These are phyloP conservation scores for Fusarium sp. DNA, from an alignment of 2,329 filamentous ascomycete species.

Conservation along the genomic window DNA sequence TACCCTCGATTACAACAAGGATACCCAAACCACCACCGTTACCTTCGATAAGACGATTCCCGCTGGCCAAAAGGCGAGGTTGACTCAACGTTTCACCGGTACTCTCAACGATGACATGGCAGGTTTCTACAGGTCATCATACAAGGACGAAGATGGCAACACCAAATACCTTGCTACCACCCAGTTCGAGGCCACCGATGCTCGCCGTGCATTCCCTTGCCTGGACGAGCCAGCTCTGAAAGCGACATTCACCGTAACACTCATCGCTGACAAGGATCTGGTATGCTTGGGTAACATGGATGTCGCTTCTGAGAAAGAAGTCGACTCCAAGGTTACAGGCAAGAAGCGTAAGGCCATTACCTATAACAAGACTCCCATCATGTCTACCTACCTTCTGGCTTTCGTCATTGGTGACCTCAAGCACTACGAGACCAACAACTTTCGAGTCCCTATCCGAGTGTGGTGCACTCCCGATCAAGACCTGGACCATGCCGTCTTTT, in stretches of 20 bases:
- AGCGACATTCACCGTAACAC: conserved; percentile 89
- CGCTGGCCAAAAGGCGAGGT: conserved; percentile 79
- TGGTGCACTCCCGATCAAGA: conserved; percentile 91
- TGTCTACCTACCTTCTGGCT: conserved; percentile 96
- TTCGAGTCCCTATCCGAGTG: conserved; percentile 92
- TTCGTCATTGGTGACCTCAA: conserved; percentile 96
- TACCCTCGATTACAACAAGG: conserved; percentile 76
- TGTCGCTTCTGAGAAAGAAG: conserved; percentile 79
- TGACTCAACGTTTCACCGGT: conserved; percentile 72
- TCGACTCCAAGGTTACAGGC: conserved; percentile 69
- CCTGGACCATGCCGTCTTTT: conserved; percentile 91
- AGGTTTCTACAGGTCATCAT: conserved; percentile 95
- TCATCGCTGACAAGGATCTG: conserved; percentile 88
- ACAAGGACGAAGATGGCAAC: conserved; percentile 82
- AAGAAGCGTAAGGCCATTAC: conserved; percentile 82
- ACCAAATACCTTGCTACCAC: conserved; percentile 87
- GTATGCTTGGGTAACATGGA: conserved; percentile 99
- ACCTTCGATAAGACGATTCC: conserved; percentile 78
- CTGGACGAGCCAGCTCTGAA: conserved; percentile 97
- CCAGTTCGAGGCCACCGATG: conserved; percentile 97
- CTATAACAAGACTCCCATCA: conserved; percentile 90
- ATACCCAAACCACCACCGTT: conserved; percentile 84
- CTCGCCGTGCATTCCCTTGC: conserved; percentile 90
- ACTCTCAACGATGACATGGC: conserved; percentile 94
- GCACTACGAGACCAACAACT: conserved; percentile 89